A percentile compares a stretch with the other conserved stretches of the same genome.
Evolutionary conservation across 208 protist species (phyloP).

Genomic region (Leishmania turanica): DNA sequence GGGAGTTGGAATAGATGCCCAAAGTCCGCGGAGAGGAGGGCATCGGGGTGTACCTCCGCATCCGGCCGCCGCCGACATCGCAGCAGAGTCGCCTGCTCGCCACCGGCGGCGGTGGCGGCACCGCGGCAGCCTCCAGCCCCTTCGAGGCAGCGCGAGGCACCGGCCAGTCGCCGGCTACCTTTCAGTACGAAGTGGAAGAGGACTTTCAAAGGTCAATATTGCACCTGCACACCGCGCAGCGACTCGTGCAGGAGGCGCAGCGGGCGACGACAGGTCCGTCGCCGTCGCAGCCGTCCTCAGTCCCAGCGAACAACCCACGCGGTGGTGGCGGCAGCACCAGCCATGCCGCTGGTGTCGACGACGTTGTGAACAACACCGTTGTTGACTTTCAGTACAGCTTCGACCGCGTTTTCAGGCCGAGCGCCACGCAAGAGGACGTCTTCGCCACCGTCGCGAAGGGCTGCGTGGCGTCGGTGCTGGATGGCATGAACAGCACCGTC

Average conservation of each 20-base stretch:
- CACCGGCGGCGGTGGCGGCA: neutral
- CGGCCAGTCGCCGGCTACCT: neutral
- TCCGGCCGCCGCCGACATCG: slow-evolving; percentile 60
- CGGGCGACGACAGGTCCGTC: slow-evolving; percentile 6
- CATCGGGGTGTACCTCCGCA: slow-evolving; percentile 80
- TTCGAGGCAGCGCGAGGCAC: neutral
- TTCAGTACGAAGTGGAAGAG: slow-evolving; percentile 31
- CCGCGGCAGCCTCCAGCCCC: neutral
- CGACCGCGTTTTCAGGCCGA: slow-evolving; percentile 78
- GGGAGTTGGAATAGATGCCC: neutral
- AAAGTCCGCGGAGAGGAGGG: slow-evolving; percentile 41
- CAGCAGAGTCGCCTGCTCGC: slow-evolving; percentile 61
- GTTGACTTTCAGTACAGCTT: slow-evolving; percentile 80
- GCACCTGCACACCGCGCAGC: slow-evolving; percentile 29
- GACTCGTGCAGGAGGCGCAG: slow-evolving; percentile 31
- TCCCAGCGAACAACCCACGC: neutral
- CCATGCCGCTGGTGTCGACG: slow-evolving; percentile 13
- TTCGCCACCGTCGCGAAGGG: slow-evolving; percentile 88
- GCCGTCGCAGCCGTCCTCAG: slow-evolving; percentile 2
- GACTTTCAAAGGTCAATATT: slow-evolving; percentile 22
- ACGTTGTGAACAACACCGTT: slow-evolving; percentile 76
- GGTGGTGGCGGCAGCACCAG: neutral
- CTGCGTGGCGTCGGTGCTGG: slow-evolving; percentile 73
- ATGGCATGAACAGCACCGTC: slow-evolving; percentile 89
- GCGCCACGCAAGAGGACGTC: slow-evolving; percentile 74